A percentile compares a stretch with the other conserved stretches of the same genome.
These are phyloP conservation scores for Marchantia paleacea DNA, from an alignment of 225 moss, liverwort and hornwort species.

Conservation along the genomic window DNA sequence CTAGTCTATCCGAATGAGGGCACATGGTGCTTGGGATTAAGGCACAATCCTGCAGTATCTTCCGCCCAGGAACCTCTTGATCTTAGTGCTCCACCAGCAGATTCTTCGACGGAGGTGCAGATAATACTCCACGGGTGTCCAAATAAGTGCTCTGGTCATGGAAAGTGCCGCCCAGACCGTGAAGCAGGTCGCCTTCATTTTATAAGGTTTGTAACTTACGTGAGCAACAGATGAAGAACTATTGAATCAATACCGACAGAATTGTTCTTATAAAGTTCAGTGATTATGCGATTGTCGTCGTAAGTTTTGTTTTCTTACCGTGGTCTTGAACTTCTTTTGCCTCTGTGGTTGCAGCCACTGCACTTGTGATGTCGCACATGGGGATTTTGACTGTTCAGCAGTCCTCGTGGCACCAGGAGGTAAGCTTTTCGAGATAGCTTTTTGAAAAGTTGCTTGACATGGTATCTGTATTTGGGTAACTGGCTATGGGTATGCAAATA, in stretches of 20 bases:
- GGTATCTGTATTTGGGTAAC: too few relatives aligned
- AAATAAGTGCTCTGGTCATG: slow-evolving; percentile 70
- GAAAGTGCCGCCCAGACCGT: slow-evolving; percentile 55
- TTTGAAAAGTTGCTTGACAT: too few relatives aligned
- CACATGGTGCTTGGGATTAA: slow-evolving; percentile 65
- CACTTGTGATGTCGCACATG: slow-evolving; percentile 78
- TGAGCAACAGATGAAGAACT: not conserved
- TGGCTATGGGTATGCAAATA: too few relatives aligned
- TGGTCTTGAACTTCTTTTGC: not conserved
- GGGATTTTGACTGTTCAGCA: slow-evolving; percentile 69
- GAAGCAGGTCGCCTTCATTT: slow-evolving; percentile 77
- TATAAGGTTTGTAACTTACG: slow-evolving; percentile 48
- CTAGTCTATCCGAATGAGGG: slow-evolving; percentile 77
- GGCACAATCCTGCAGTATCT: slow-evolving; percentile 4
- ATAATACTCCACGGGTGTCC: slow-evolving; percentile 69
- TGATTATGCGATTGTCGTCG: not conserved
- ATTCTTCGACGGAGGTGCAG: slow-evolving; percentile 38
- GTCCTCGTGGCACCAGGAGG: slow-evolving; percentile 41
- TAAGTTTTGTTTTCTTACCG: not conserved
- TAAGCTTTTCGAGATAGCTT: slow-evolving; percentile 21
- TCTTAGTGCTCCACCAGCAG: not conserved
- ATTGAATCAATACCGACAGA: not conserved
- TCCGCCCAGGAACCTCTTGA: not conserved
- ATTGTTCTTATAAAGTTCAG: not conserved
- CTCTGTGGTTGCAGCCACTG: slow-evolving; percentile 56